phyloP scores from a whole-genome alignment of 306 rosid genomes.

The Corylus heterophylla region DNA sequence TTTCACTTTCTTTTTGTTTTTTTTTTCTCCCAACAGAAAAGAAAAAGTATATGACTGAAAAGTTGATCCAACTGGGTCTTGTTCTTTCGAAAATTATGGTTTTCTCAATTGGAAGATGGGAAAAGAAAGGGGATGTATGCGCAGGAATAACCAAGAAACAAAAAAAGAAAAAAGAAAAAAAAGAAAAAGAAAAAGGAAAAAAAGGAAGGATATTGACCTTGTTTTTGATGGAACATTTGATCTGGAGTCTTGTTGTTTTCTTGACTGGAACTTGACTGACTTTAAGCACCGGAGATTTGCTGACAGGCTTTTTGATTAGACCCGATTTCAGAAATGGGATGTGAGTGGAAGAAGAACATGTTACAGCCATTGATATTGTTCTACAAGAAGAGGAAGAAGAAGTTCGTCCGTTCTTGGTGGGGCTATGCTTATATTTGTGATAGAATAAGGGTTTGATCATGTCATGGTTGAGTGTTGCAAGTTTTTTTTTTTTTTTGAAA shows the following conservation, averaged over 20 bases:
- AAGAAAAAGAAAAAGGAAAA: background rate
- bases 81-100: background rate
- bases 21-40: background rate
- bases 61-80: background rate
- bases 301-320: slow-evolving; percentile 42
- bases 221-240: slow-evolving; percentile 68
- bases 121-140: background rate
- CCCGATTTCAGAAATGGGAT: slow-evolving; percentile 51
- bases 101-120: background rate
- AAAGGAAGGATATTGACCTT: slow-evolving; percentile 45
- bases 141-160: background rate
- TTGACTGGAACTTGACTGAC: slow-evolving; percentile 44
- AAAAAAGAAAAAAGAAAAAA: background rate
- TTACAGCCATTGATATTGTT: slow-evolving; percentile 59
- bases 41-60: background rate
- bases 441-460: slow-evolving; percentile 17
- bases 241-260: slow-evolving; percentile 39
- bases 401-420: slow-evolving; percentile 16
- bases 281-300: slow-evolving; percentile 45
- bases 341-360: slow-evolving; percentile 39
- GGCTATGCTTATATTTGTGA: slow-evolving; percentile 19
- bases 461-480: background rate
- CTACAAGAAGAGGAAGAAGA: slow-evolving; percentile 20
- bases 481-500: background rate
- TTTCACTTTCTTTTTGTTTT: background rate